Conservation (phyloP, 139 green algal genomes). For the Klebsormidium nitens region DNA sequence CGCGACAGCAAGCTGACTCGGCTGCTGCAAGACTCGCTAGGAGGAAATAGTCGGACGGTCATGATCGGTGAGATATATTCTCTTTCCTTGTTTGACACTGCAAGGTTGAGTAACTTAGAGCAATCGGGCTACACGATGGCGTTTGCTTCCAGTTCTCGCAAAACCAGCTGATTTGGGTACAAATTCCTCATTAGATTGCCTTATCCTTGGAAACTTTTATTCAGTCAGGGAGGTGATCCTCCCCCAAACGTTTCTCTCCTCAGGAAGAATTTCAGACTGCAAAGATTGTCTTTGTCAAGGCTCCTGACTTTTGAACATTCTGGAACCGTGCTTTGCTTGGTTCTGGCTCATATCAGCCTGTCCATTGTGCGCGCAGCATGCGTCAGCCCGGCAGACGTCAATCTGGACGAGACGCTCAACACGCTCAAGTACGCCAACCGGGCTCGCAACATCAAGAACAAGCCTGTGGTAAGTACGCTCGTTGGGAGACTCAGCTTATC, state of each 20-base stretch:
- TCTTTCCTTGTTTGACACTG: slow-evolving; percentile 1
- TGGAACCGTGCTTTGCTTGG: background rate
- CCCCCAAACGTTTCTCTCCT: no score
- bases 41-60: slow-evolving; percentile 53
- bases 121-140: no score
- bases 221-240: no score
- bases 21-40: slow-evolving; percentile 56
- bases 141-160: no score
- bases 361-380: slow-evolving; percentile 37
- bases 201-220: no score
- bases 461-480: slow-evolving; percentile 72
- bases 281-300: background rate
- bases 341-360: slow-evolving; percentile 1
- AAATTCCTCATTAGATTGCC: no score
- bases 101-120: no score
- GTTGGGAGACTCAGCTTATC: no score
- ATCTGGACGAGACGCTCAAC: slow-evolving; percentile 53
- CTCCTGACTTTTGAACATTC: background rate
- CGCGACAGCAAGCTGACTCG: slow-evolving; percentile 57
- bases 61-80: slow-evolving; percentile 49
- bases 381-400: slow-evolving; percentile 47
- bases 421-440: slow-evolving; percentile 55
- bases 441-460: slow-evolving; percentile 88
- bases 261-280: no score
- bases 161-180: no score